Conservation (phyloP, 169 alveolate species). For the Plasmodium vivax region DNA sequence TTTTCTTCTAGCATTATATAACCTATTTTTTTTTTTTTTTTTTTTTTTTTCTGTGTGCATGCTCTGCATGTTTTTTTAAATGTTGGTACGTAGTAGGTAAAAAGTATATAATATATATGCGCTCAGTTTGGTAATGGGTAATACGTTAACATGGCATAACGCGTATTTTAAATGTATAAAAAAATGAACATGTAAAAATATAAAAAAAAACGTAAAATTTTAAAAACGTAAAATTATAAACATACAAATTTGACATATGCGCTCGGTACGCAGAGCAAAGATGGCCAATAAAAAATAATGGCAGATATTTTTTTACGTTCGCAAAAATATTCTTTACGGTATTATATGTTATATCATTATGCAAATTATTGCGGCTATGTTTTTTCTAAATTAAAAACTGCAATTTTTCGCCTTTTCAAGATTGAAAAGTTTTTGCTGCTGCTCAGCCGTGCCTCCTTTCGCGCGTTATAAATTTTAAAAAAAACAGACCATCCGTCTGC, state of each 20-base stretch:
- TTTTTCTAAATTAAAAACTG: neutral
- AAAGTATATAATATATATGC: constrained; percentile 1
- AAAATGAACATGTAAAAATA: neutral
- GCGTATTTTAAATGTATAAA: neutral
- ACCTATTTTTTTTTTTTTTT: neutral
- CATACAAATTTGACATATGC: neutral
- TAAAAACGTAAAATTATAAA: neutral
- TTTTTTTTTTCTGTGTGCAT: constrained; percentile 1
- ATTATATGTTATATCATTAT: neutral
- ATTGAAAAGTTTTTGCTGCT: neutral
- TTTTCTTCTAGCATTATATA: neutral
- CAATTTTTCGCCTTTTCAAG: neutral
- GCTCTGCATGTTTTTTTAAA: neutral
- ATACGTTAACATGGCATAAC: neutral
- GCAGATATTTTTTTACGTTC: neutral
- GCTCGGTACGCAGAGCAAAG: neutral
- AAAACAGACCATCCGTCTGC: neutral
- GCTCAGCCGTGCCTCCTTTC: neutral
- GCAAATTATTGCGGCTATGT: neutral
- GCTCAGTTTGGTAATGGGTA: neutral
- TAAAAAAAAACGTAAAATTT: neutral
- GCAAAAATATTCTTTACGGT: neutral
- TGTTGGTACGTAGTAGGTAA: neutral
- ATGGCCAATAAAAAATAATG: neutral
- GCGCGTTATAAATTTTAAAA: neutral